Base-by-base conservation (phyloP, 768 basidiomycete species). In the Amanita muscaria region DNA sequence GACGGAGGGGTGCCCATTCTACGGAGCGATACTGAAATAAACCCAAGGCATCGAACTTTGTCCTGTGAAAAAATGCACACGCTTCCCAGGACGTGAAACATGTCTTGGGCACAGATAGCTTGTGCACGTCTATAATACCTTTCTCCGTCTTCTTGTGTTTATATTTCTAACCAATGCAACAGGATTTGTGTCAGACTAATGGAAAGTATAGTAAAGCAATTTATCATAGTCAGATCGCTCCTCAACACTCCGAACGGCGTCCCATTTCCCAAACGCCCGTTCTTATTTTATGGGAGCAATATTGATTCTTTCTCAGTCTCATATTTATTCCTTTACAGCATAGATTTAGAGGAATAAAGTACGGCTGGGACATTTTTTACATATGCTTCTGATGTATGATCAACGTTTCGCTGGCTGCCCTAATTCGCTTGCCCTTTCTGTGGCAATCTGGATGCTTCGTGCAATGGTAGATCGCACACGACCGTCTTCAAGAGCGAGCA, bases 231-330 rank as follows among this genome's bases (percentile, higher is more conserved):
- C 12, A 24, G 21, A 14, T 37, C 59, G 91, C 90, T 94, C 88
- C 76, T 76, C 76, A 76, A 93, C 91, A 94, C 91, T 93, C 91
- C 93, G 91, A 83, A 76, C 79, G 77, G 75, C 83, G 83, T 79
- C 69, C 35, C 51, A 55, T 53, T 62, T 48, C 54, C 58, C 61
- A 90, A 81, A 80, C 84, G 85, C 68, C 68, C 75, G 80, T 82
- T 78, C 88, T 91, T 84, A 93, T 94, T 94, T 93, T 88, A 89
- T 63, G 79, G 74, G 83, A 93, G 89, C 90, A 67, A 93, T 58
- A 89, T 42, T 49, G 49, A 52, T 50, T 49, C 55, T 51, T 56
- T 48, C 69, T 70, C 58, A 53, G 50, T 46, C 53, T 60, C 55
- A 66, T 60, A 61, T 59, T 57, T 57, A 53, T 49, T 55, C 57